Evolutionary conservation across 2,329 filamentous ascomycete genomes (phyloP).

Genomic region (Biscogniauxia mediterranea): DNA sequence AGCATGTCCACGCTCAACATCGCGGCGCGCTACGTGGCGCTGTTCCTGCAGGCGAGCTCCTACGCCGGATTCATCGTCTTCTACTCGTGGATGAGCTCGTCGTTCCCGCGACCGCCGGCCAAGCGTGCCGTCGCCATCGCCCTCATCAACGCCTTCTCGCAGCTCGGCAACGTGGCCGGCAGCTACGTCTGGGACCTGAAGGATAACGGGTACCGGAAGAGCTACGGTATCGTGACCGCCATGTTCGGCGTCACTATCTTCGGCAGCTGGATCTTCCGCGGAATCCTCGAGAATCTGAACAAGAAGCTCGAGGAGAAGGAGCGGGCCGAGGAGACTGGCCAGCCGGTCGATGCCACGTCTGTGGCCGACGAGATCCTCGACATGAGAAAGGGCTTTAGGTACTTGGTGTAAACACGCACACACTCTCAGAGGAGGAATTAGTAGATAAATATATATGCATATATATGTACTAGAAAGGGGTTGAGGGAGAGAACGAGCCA

Average conservation of each 20-base stretch:
- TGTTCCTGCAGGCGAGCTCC: conserved; percentile 57
- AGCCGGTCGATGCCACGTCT: conserved; percentile 38
- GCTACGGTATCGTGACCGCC: conserved; percentile 62
- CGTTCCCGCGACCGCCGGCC: conserved; percentile 56
- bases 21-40: conserved; percentile 57
- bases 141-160: conserved; percentile 58
- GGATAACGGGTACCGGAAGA: conserved; percentile 60
- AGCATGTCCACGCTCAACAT: conserved; percentile 56
- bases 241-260: conserved; percentile 61
- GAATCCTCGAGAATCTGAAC: conserved; percentile 47
- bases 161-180: conserved; percentile 59
- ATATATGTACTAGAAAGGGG: no score
- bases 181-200: conserved; percentile 62
- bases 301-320: conserved; percentile 46
- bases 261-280: conserved; percentile 49
- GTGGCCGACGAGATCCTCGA: conserved; percentile 43
- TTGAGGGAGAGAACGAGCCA: no score
- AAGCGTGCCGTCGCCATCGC: conserved; percentile 62
- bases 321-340: conserved; percentile 36
- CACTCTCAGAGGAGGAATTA: neutral
- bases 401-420: conserved; percentile 40
- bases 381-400: conserved; percentile 48
- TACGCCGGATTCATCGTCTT: conserved; percentile 60
- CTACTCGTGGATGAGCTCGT: conserved; percentile 57
- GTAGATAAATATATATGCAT: no score